These are phyloP conservation scores for Phytopythium montanum DNA, from an alignment of 352 stramenopile species.

Conservation along the genomic window DNA sequence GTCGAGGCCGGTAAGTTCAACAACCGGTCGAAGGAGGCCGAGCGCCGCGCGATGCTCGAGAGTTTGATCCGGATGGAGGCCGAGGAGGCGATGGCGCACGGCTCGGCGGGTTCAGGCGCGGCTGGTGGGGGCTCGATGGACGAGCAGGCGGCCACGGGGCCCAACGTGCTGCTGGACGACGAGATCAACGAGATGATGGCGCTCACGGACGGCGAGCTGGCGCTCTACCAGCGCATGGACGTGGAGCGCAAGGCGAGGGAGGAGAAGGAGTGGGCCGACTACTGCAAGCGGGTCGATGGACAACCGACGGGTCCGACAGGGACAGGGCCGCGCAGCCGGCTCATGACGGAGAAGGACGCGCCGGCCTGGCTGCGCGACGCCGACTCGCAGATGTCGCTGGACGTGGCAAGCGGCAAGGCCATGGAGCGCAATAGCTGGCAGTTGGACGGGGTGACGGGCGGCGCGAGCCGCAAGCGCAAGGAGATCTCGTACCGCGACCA, in stretches of 20 bases:
- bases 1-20: conserved; percentile 89
- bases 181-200: conserved; percentile 91
- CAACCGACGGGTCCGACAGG: too few species aligned
- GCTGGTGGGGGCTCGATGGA: too few species aligned
- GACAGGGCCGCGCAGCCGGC: conserved; percentile 43
- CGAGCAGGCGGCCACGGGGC: conserved; percentile 57
- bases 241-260: conserved; percentile 57
- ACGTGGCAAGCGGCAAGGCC: conserved; percentile 37
- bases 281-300: conserved; percentile 59
- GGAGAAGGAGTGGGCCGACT: conserved; percentile 57
- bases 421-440: conserved; percentile 63
- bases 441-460: conserved; percentile 48
- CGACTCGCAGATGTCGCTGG: conserved; percentile 54
- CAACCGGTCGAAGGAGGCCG: conserved; percentile 82
- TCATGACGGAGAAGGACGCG: conserved; percentile 70
- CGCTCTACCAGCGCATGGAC: conserved; percentile 75
- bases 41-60: conserved; percentile 81
- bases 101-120: too few species aligned
- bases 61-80: conserved; percentile 89
- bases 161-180: conserved; percentile 71
- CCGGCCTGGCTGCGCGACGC: conserved; percentile 74
- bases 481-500: conserved; percentile 85
- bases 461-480: conserved; percentile 65
- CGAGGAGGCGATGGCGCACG: too few species aligned
- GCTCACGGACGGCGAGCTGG: conserved; percentile 80